Conservation (phyloP, 495 filamentous ascomycete genomes). For the Trichoderma virens region DNA sequence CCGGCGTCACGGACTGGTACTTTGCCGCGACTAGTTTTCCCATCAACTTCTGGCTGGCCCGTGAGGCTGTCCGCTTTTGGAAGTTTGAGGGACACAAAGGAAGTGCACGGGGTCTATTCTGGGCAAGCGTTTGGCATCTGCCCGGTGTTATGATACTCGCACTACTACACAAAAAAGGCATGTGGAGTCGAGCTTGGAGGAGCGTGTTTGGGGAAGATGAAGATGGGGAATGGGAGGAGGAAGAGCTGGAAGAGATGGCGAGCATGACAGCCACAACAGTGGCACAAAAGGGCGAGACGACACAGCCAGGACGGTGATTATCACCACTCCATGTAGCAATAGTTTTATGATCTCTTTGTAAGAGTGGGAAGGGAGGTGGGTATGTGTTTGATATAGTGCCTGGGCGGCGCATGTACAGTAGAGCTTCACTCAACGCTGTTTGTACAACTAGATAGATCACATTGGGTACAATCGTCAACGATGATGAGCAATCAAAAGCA, state of each 20-base stretch:
- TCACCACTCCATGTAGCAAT: constrained; percentile 11
- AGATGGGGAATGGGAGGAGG: constrained; percentile 34
- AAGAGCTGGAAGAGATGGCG: constrained; percentile 16
- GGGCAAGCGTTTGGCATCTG: constrained; percentile 96
- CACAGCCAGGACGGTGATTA: background rate
- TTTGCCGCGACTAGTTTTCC: constrained; percentile 75
- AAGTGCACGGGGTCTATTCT: constrained; percentile 79
- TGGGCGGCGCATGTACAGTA: constrained; percentile 2
- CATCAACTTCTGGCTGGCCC: constrained; percentile 80
- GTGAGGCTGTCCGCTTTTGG: constrained; percentile 79
- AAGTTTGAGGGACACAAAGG: constrained; percentile 68
- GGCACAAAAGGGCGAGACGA: background rate
- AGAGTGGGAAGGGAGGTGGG: background rate
- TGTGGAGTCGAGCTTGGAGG: constrained; percentile 81
- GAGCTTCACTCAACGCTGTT: background rate
- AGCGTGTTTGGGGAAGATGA: constrained; percentile 52
- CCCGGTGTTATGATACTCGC: constrained; percentile 86
- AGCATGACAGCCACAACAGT: constrained; percentile 2
- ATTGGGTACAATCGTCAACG: background rate
- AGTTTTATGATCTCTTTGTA: background rate
- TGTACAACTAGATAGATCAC: constrained; percentile 1
- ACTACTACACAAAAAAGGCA: constrained; percentile 87
- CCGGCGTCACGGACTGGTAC: constrained; percentile 76
- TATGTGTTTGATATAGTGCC: background rate
- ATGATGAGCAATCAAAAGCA: background rate